Percentiles rank a stretch among this genome's conserved stretches.
These are phyloP conservation scores for Taiozyma sp. DNA, from an alignment of 1,139 yeast genomes.

Conservation along the genomic window DNA sequence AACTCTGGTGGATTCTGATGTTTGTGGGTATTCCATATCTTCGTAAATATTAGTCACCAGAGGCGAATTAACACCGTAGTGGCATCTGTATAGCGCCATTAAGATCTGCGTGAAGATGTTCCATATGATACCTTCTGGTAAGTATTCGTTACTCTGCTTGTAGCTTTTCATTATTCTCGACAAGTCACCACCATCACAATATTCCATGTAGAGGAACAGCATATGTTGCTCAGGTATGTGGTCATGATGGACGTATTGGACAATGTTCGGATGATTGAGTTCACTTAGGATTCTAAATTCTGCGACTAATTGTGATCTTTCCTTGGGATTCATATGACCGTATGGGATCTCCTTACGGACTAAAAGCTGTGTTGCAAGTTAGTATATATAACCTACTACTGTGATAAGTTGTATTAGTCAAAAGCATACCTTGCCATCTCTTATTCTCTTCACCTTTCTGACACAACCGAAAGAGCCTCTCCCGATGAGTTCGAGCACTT, in stretches of 20 bases:
- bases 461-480: conserved; percentile 95
- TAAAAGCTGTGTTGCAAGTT: conserved; percentile 25
- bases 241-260: conserved; percentile 83
- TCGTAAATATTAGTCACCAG: conserved; percentile 50
- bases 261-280: conserved; percentile 83
- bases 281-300: conserved; percentile 83
- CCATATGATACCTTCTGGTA: conserved; percentile 90
- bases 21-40: conserved; percentile 29
- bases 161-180: conserved; percentile 69
- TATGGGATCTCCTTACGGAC: conserved; percentile 93
- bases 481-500: conserved; percentile 83
- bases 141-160: conserved; percentile 55
- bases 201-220: conserved; percentile 92
- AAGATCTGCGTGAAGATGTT: conserved; percentile 80
- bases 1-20: conserved; percentile 65
- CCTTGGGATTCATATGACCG: conserved; percentile 84
- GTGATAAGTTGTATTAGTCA: conserved; percentile 9
- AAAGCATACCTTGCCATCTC: conserved; percentile 30
- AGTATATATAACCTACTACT: neutral
- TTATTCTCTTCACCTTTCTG: conserved; percentile 57
- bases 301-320: conserved; percentile 81
- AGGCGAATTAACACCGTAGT: conserved; percentile 78
- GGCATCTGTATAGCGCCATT: conserved; percentile 85
- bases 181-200: conserved; percentile 93
- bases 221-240: conserved; percentile 66